Evolutionary conservation across 116 monocot species (phyloP), one percentile per base, ranked within the genome.

Genomic region (Cymodocea nodosa): DNA sequence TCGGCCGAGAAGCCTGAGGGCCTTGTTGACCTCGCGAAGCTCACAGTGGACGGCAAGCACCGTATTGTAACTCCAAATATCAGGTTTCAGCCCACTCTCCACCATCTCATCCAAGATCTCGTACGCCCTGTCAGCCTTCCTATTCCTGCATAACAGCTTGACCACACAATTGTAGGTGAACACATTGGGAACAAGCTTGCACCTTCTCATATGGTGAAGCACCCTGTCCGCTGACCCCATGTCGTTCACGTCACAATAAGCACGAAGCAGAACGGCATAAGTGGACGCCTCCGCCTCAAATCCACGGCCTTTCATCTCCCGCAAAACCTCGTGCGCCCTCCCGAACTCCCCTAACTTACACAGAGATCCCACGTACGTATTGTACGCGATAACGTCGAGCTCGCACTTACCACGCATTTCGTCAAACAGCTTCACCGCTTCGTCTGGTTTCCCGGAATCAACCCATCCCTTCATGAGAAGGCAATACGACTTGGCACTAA

Each of bases 31-130:
- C 76, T 97, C 97, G 2, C 56, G 72, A n/a, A 73, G 76, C 71
- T 67, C 83, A 35, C 88, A 97, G 59, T 97, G 97, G 13, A 75
- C 37, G 3, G 71, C 63, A 13, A 97, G 60, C 23, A 97, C 70
- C 17, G 83, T 16, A 15, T 97, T 97, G 59, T 90, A 91, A 70
- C 85, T 84, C 91, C 97, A 87, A 23, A 68, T 68, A 60, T 91
- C 97, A 11, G 85, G 91, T 57, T 73, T 83, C 20, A 56, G 68
- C 6, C 81, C 84, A 23, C 66, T 70, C 22, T 61, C 71, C 13
- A 73, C n/a, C 88, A 97, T 97, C 59, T 88, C 85, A 56, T 88
- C 82, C 12, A 97, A 71, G 52, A 91, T 37, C 53, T 76, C 75
- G 44, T 97, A 88, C 0, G 91, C 91, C 23, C 88, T 83, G 1